Evolutionary conservation across 1,139 yeast species (phyloP).

Genomic region (Hansenula sp.): DNA sequence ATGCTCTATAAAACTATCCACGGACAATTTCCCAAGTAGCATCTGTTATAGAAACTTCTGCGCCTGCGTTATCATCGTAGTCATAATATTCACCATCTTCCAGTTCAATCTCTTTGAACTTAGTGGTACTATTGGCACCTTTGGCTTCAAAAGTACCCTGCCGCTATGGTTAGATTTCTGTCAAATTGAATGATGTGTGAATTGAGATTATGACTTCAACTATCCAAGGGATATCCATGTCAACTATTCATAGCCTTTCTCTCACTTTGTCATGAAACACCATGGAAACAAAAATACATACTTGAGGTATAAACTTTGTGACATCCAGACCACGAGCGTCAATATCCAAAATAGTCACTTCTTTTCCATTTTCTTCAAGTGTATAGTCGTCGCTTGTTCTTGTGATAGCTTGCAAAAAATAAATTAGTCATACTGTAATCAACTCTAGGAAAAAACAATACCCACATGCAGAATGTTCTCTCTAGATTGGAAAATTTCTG

Average conservation of each 20-base stretch:
- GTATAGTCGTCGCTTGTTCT: constrained; percentile 34
- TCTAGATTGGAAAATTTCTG: constrained; percentile 21
- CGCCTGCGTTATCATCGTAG: constrained; percentile 80
- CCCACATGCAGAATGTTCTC: constrained; percentile 32
- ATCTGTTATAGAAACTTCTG: constrained; percentile 80
- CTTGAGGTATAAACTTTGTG: constrained; percentile 58
- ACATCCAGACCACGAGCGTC: constrained; percentile 87
- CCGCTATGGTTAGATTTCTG: too few relatives aligned
- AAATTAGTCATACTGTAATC: constrained; percentile 11
- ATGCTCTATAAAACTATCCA: constrained; percentile 5
- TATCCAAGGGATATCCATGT: too few relatives aligned
- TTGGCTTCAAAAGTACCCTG: constrained; percentile 59
- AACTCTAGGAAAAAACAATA: constrained; percentile 23
- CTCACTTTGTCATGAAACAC: background rate
- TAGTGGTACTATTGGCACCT: constrained; percentile 49
- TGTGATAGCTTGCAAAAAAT: constrained; percentile 22
- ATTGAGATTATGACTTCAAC: too few relatives aligned
- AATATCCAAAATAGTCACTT: constrained; percentile 49
- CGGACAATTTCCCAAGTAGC: constrained; percentile 53
- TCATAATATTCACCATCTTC: constrained; percentile 92
- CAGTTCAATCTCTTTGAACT: constrained; percentile 63
- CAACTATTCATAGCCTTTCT: too few relatives aligned
- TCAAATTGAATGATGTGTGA: too few relatives aligned
- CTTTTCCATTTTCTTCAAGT: constrained; percentile 31
- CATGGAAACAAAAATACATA: constrained; percentile 7